Base-by-base conservation (phyloP, 202 grass and related monocot genomes). In the Musa balbisiana region DNA sequence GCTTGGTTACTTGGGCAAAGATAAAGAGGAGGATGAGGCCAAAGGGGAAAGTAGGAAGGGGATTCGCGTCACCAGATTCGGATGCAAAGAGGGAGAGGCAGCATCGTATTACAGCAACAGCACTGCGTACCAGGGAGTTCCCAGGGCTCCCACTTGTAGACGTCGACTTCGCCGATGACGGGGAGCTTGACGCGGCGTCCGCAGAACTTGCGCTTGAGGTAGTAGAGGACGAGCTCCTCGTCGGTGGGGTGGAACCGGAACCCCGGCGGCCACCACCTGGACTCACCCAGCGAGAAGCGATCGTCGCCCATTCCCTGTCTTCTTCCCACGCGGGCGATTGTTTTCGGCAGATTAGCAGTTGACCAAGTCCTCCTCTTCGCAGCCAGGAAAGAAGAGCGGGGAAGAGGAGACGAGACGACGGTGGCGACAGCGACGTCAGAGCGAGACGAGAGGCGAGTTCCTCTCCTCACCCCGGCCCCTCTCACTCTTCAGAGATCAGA, bases 231-330 rank as follows among this genome's bases (percentile, higher is more conserved):
- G 53, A 98, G 88, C 81, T 98, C 91, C 88, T 93, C 94, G 64
- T 98, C 94, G 2, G 94, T 98, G 62, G 94, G 94, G 77, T 91
- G 93, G 94, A 98, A 98, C 76, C 94, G 88, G 79, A 98, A 93
- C 55, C 94, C 94, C 67, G 91, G 91, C 21, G 94, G 94, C 94
- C 91, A 98, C 43, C 83, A 74, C 63, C 73, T 65, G 14, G 74
- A 21, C 2, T 77, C 60, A 25, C 13, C 20, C 72, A 11, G 23
- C 13, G 72, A 26, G 50, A 33, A 17, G 17, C 33, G 49, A 6
- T 70, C 67, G 15, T 52, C 67, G 43, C 19, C 29, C 67, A 70
- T 70, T 14, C 43, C 63, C 26, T 66, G 13, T 66, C 63, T 13
- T 20, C n/a, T 65, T 65, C 21, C 21, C 20, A 8, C 10, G 65